Evolutionary conservation across 352 stramenopile genomes (phyloP), one percentile per base, ranked within the genome.

Genomic region (Pythium diclinum): DNA sequence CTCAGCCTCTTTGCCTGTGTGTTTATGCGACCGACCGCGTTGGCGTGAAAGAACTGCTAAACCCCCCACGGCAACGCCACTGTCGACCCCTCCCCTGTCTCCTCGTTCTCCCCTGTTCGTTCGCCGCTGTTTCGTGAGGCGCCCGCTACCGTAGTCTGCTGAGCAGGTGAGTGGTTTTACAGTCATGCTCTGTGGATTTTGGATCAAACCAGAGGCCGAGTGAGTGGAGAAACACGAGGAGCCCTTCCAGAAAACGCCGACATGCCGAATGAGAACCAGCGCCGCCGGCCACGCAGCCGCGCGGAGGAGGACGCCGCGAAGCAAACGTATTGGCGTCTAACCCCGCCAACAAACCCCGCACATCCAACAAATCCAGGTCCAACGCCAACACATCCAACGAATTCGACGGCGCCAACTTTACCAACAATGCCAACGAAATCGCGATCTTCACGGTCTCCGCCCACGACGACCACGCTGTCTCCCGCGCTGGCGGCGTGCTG

Each of bases 401-500:
- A 14, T 34, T 10, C 49, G 23, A 14, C 47, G 23, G 13, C 47
- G 17, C 16, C 25, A 21, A 21, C 28, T 13, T 3, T 25, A 6
- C 51, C 51, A 23, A 23, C 21, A 8, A 47, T 38, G 53, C 53
- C 16, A 11, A 48, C 32, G 16, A n/a, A 14, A 11, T 17, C 32
- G 11, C 57, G 33, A n/a, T 46, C 30, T 19, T 16, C 10, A 25
- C 38, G 44, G 14, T 28, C 38, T 32, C 19, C 36, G 11, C 7
- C 21, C 28, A 21, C 47, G 17, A 42, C 56, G 8, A 34, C n/a
- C n/a, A n/a, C 23, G 25, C 40, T 64, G 25, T 69, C 63, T 13
- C 63, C 56, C 0, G 56, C 56, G 25, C 47, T 64, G 28, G 63
- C 63, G 33, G 63, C 56, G n/a, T 69, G 63, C 56, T 69, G 63